Evolutionary conservation across 495 filamentous ascomycete species (phyloP).

Genomic region (Penicillium macrosclerotiorum): DNA sequence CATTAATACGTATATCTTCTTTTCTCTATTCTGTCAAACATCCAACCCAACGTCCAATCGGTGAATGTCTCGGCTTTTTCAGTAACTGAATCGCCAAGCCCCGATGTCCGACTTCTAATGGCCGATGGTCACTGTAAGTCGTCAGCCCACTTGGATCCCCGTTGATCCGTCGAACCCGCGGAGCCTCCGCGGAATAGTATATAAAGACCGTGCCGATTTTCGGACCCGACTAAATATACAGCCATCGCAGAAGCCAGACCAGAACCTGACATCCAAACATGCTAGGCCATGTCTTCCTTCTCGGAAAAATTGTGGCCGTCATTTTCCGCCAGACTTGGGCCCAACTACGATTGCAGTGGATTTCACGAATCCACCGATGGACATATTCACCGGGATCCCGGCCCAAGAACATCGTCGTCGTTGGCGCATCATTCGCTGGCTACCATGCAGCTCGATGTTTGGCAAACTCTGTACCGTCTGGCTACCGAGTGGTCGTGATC

Average conservation of each 20-base stretch:
- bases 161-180: too few relatives aligned
- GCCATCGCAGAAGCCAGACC: too few relatives aligned
- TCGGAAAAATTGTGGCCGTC: too few relatives aligned
- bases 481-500: constrained; percentile 51
- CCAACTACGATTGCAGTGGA: constrained; percentile 13
- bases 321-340: constrained; percentile 19
- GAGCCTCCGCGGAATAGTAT: constrained; percentile 6
- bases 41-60: too few relatives aligned
- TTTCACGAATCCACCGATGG: constrained; percentile 10
- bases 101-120: not conserved
- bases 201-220: not conserved
- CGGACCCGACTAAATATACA: too few relatives aligned
- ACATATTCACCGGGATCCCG: constrained; percentile 11
- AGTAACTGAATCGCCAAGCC: not conserved
- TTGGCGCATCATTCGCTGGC: constrained; percentile 58
- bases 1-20: too few relatives aligned
- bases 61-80: too few relatives aligned
- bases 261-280: too few relatives aligned
- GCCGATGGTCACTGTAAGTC: too few relatives aligned
- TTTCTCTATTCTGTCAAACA: too few relatives aligned
- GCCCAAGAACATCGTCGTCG: constrained; percentile 48
- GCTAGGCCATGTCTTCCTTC: too few relatives aligned
- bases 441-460: constrained; percentile 45
- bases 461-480: constrained; percentile 43
- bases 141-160: not conserved